Evolutionary conservation across 345 rosid genomes (phyloP).

Genomic region (Psidium friedrichsthalianum): DNA sequence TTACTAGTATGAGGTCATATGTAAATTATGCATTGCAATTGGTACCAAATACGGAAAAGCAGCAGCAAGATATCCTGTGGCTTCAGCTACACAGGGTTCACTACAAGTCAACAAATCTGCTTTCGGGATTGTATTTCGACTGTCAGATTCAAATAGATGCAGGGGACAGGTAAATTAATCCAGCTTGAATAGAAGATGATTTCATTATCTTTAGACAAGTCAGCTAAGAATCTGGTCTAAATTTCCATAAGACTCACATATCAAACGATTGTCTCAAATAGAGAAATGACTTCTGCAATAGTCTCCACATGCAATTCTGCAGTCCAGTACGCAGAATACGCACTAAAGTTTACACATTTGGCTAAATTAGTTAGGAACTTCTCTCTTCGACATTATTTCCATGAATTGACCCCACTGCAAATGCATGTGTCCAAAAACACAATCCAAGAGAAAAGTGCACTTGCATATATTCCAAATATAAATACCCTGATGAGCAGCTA

Average conservation of each 20-base stretch:
- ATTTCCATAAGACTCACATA: neutral
- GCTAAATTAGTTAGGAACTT: neutral
- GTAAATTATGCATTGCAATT: neutral
- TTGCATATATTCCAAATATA: neutral
- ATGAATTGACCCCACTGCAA: neutral
- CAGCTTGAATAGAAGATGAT: neutral
- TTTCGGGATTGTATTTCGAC: neutral
- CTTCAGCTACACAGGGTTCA: neutral
- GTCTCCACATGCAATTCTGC: neutral
- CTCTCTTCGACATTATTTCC: neutral
- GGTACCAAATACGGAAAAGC: neutral
- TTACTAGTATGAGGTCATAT: neutral
- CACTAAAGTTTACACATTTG: neutral
- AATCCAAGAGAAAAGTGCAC: neutral
- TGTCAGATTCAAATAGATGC: neutral
- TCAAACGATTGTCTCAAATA: neutral
- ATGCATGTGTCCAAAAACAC: neutral
- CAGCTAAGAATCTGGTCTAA: neutral
- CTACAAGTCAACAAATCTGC: neutral
- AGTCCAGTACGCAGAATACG: neutral
- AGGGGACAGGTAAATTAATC: neutral
- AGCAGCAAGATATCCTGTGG: neutral
- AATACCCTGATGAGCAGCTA: neutral
- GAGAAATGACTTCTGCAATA: neutral
- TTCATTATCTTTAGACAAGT: neutral